Percentiles rank a stretch among this genome's conserved stretches.
Conservation (phyloP, 352 stramenopile species). For the Globisporangium lucens region DNA sequence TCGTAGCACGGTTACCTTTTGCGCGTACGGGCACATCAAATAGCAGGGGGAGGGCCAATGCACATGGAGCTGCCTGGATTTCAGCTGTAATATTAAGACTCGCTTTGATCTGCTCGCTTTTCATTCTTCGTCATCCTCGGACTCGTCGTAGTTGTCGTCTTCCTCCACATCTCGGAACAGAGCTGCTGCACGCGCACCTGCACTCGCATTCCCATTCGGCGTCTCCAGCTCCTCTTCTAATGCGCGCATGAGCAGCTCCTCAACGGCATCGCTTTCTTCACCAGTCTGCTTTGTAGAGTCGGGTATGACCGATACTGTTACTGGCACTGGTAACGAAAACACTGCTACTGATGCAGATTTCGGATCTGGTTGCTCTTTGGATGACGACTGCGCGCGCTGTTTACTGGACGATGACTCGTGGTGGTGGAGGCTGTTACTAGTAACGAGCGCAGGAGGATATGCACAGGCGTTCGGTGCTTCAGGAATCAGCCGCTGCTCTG, state of each 20-base stretch:
- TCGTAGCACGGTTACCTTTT: too few relatives aligned
- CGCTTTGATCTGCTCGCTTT: background rate
- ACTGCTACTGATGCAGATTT: background rate
- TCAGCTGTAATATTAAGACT: background rate
- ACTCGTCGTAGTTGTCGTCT: conserved; percentile 31
- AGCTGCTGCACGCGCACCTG: too few relatives aligned
- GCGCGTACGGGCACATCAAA: too few relatives aligned
- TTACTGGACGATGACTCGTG: background rate
- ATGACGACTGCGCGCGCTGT: background rate
- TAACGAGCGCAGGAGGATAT: background rate
- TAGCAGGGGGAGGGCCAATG: too few relatives aligned
- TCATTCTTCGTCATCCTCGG: conserved; percentile 7
- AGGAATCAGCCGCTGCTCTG: background rate
- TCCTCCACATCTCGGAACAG: conserved; percentile 20
- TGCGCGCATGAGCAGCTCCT: conserved; percentile 13
- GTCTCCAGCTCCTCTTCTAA: conserved; percentile 17
- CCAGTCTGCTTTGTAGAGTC: background rate
- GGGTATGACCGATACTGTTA: background rate
- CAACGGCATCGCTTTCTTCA: background rate
- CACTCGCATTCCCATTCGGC: background rate
- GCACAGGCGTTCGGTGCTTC: background rate
- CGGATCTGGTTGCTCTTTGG: background rate
- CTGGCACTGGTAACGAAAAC: background rate
- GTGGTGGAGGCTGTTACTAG: background rate
- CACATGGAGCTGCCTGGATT: too few relatives aligned